Base-by-base conservation (phyloP, 805 yeast genomes). In the Yarrowia sp. region DNA sequence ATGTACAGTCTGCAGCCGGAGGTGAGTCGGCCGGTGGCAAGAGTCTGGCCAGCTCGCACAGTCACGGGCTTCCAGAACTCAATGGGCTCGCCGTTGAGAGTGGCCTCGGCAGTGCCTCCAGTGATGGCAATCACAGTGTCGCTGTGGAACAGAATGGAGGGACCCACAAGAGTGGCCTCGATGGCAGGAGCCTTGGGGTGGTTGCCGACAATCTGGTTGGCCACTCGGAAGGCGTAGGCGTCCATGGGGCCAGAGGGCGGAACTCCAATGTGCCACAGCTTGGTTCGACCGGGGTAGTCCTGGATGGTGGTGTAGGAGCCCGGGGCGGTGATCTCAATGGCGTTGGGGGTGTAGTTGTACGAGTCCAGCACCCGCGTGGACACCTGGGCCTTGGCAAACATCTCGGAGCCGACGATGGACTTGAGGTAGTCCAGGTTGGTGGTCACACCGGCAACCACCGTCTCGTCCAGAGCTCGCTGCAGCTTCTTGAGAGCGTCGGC, bases 191-290 rank as follows among this genome's bases (percentile, higher is more conserved):
- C 89, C 53, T 83, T 80, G 71, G 82, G 79, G 72, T 88, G 85
- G 78, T 94, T 95, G 69, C 98, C 98, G 53, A 94, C 98, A 74
- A 91, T 86, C 75, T 90, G 82, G 81, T 94, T 94, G 20, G 97
- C 97, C 70, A 91, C 77, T 74, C 97, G 84, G 81, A 93, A 93
- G 5, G 98, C 87, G 74, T 88, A 93, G 70, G 87, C 85, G 79
- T 94, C 99, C 98, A 94, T 95, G 69, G 98, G 97, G 55, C 99
- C 99, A 47, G 97, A 91, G 9, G 98, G 98, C 33, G 99, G 99
- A 68, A 94, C 98, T 77, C 99, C 99, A 72, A 90, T 85, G 75
- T 90, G 87, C 96, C 96, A 90, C 69, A 84, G 77, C n/a, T 92
- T 89, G 67, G 82, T 82, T 81, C 99, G 88, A 65, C 96, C 97